These are phyloP conservation scores for Neopestalotiopsis rosae DNA, from an alignment of 2,329 filamentous ascomycete species.

Conservation along the genomic window DNA sequence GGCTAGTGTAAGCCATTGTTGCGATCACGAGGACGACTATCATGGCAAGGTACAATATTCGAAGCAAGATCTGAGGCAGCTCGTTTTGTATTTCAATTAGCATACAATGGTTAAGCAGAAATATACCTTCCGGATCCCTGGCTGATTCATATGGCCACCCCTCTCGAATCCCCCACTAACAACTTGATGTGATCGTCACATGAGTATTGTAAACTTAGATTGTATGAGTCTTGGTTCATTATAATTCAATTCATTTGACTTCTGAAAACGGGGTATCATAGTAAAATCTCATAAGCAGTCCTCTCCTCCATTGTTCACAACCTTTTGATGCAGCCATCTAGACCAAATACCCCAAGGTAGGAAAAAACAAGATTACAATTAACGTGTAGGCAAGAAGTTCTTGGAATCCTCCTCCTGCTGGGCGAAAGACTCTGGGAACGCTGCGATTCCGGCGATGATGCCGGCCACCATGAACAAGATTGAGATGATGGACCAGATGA, in stretches of 20 bases:
- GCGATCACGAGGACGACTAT: too few species aligned
- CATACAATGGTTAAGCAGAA: too few species aligned
- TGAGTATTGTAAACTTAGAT: too few species aligned
- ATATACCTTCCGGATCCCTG: too few species aligned
- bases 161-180: too few species aligned
- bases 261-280: neutral
- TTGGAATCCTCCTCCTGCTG: slow-evolving; percentile 74
- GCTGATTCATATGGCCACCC: too few species aligned
- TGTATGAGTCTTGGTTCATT: neutral
- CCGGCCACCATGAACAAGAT: slow-evolving; percentile 73
- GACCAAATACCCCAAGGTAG: neutral
- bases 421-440: slow-evolving; percentile 72
- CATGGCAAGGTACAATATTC: too few species aligned
- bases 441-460: slow-evolving; percentile 78
- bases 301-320: neutral
- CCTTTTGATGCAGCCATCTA: neutral
- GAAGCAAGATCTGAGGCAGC: too few species aligned
- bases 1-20: too few species aligned
- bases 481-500: slow-evolving; percentile 78
- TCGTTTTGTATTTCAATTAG: too few species aligned
- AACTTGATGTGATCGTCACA: too few species aligned
- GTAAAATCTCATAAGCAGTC: neutral
- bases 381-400: slow-evolving; percentile 61
- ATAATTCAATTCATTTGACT: neutral
- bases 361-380: neutral